Evolutionary conservation across 169 alveolate species (phyloP), one percentile per base, ranked within the genome.

Genomic region (Condylostoma magnum): DNA sequence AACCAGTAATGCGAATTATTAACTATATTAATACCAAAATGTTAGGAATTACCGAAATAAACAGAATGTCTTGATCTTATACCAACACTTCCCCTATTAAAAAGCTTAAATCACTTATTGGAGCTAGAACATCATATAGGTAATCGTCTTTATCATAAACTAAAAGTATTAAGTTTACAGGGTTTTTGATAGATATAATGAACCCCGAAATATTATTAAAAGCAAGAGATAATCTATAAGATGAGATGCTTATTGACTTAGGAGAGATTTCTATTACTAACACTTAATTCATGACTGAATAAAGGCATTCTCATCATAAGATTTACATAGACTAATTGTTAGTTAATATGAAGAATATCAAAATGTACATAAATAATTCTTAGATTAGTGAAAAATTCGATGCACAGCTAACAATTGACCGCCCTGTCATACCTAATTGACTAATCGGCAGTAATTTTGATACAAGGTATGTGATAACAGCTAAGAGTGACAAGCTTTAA

Each of bases 11-110:
- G 58, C 18, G 71, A 20, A 60, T 60, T 10, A 6, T 60, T 33
- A 55, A 60, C 28, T 60, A 37, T 41, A 8, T 60, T n/a, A 36
- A 22, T n/a, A 27, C 22, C 31, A 60, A 60, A 60, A 41, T 60
- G 15, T 10, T 60, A 8, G 71, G 71, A 2, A 38, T 60, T 27
- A 38, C 43, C 27, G 71, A 60, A 22, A 38, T 31, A n/a, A 18
- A 60, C 10, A 37, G 58, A 12, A 38, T 54, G 25, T 36, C 25
- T 15, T 6, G 15, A 6, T 54, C 38, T 22, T 38, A 20, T 0
- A 60, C 36, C 31, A 28, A 60, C 31, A 38, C 56, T 31, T 60
- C 71, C 8, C 71, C 71, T 60, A 33, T 60, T 18, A 38, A 60
- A 2, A 33, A 41, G 2, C 30, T 60, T 10, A 25, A n/a, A n/a